Evolutionary conservation across 2,329 filamentous ascomycete genomes (phyloP).

Genomic region (Diaporthe aspalathi): DNA sequence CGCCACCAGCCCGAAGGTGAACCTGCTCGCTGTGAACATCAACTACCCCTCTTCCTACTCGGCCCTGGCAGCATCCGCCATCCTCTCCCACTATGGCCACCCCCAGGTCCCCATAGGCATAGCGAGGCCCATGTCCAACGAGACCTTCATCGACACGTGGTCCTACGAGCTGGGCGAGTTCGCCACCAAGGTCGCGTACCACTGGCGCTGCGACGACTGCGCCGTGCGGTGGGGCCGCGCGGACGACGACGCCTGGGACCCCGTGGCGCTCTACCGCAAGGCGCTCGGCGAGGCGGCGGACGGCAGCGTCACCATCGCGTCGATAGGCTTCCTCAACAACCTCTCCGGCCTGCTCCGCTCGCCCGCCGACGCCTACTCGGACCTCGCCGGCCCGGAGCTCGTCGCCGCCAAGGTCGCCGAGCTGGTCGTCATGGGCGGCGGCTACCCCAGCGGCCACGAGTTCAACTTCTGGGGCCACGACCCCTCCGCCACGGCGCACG

Average conservation of each 20-base stretch:
- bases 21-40: constrained; percentile 56
- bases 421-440: constrained; percentile 64
- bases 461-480: constrained; percentile 62
- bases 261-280: constrained; percentile 59
- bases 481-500: constrained; percentile 52
- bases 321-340: constrained; percentile 59
- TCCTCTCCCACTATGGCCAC: constrained; percentile 55
- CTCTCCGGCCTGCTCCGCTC: constrained; percentile 60
- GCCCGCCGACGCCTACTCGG: constrained; percentile 52
- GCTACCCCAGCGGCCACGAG: constrained; percentile 58
- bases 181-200: constrained; percentile 57
- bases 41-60: constrained; percentile 57
- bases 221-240: constrained; percentile 11
- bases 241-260: constrained; percentile 51
- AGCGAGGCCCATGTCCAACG: constrained; percentile 53
- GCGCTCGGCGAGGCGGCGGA: constrained; percentile 50
- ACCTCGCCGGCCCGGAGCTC: constrained; percentile 50
- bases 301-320: constrained; percentile 54
- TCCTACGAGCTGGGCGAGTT: constrained; percentile 56
- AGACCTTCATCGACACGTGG: constrained; percentile 57
- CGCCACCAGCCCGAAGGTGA: constrained; percentile 49
- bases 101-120: constrained; percentile 52
- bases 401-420: constrained; percentile 58
- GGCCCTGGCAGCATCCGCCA: constrained; percentile 53
- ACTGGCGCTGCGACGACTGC: constrained; percentile 48